Conservation (phyloP, 768 basidiomycete genomes). For the Mrakia frigida region DNA sequence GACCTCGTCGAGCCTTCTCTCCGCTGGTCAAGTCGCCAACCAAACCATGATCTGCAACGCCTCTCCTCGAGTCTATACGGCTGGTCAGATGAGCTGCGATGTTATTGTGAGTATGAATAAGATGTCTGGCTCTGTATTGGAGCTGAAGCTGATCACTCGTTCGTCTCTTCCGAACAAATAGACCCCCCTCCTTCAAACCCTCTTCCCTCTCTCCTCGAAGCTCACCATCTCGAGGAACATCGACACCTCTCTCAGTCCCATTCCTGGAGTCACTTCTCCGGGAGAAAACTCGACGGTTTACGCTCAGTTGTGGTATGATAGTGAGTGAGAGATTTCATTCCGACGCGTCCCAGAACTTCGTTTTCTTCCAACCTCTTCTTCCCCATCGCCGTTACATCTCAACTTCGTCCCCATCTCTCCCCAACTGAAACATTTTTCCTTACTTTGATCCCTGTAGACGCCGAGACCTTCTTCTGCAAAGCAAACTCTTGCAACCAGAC, state of each 20-base stretch:
- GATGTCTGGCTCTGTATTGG: no score
- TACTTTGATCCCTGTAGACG: slow-evolving; percentile 46
- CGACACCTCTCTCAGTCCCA: slow-evolving; percentile 62
- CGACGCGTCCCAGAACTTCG: not conserved
- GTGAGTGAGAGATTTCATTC: not conserved
- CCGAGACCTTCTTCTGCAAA: slow-evolving; percentile 81
- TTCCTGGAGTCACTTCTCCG: slow-evolving; percentile 54
- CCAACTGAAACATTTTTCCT: not conserved
- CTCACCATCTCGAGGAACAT: slow-evolving; percentile 76
- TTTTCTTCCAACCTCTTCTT: no score
- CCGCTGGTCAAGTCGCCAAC: slow-evolving; percentile 46
- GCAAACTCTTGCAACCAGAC: slow-evolving; percentile 67
- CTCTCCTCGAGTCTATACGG: slow-evolving; percentile 64
- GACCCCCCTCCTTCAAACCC: slow-evolving; percentile 76
- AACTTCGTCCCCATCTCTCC: no score
- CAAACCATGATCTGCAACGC: slow-evolving; percentile 69
- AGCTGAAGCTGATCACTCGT: slow-evolving; percentile 20
- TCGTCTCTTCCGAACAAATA: slow-evolving; percentile 48
- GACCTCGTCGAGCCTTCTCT: not conserved
- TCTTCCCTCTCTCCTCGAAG: slow-evolving; percentile 66
- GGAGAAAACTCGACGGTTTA: slow-evolving; percentile 55
- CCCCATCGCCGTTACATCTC: no score
- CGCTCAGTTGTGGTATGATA: slow-evolving; percentile 64
- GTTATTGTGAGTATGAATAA: slow-evolving; percentile 54
- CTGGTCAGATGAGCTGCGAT: slow-evolving; percentile 76